A percentile compares a stretch with the other conserved stretches of the same genome.
Evolutionary conservation across 1,284 basidiomycete species (phyloP).

Genomic region (Vanrija humicola): DNA sequence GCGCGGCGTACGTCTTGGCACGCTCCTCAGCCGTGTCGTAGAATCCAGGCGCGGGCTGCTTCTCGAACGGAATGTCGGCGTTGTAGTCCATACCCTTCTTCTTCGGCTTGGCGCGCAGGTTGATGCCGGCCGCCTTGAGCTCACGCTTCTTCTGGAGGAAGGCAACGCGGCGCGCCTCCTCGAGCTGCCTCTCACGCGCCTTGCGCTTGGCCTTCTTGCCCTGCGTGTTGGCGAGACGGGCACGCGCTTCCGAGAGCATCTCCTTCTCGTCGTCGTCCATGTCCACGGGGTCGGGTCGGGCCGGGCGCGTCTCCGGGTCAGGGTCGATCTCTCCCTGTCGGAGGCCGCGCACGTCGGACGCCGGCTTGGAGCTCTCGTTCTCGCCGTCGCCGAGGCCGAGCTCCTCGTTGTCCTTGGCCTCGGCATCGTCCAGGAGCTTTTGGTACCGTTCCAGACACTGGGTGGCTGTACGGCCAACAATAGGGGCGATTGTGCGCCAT

Average conservation of each 20-base stretch:
- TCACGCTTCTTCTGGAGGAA: slow-evolving; percentile 98
- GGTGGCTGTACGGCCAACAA: slow-evolving; percentile 97
- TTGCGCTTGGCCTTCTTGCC: slow-evolving; percentile 99
- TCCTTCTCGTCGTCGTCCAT: slow-evolving; percentile 99
- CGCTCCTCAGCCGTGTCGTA: slow-evolving; percentile 96
- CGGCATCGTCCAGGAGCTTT: slow-evolving; percentile 94
- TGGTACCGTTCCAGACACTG: slow-evolving; percentile 99
- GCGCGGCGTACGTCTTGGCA: slow-evolving; percentile 78
- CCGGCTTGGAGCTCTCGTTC: slow-evolving; percentile 69
- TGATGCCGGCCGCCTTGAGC: slow-evolving; percentile 94
- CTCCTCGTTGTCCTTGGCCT: slow-evolving; percentile 89
- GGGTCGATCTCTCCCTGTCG: slow-evolving; percentile 97
- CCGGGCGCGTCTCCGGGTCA: slow-evolving; percentile 97
- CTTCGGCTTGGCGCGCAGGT: slow-evolving; percentile 77
- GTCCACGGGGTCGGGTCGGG: slow-evolving; percentile 96
- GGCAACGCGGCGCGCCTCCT: slow-evolving; percentile 90
- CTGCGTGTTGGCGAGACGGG: slow-evolving; percentile 96
- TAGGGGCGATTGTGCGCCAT: slow-evolving; percentile 98
- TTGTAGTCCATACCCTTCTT: slow-evolving; percentile 99
- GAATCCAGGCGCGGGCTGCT: slow-evolving; percentile 90
- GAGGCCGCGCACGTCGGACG: slow-evolving; percentile 82
- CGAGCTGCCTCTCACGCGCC: slow-evolving; percentile 90
- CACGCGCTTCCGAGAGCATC: slow-evolving; percentile 98
- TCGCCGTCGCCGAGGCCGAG: slow-evolving; percentile 81
- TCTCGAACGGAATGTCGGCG: slow-evolving; percentile 97